Evolutionary conservation across 441 rosid species (phyloP).

Genomic region (Biscutella laevigata): DNA sequence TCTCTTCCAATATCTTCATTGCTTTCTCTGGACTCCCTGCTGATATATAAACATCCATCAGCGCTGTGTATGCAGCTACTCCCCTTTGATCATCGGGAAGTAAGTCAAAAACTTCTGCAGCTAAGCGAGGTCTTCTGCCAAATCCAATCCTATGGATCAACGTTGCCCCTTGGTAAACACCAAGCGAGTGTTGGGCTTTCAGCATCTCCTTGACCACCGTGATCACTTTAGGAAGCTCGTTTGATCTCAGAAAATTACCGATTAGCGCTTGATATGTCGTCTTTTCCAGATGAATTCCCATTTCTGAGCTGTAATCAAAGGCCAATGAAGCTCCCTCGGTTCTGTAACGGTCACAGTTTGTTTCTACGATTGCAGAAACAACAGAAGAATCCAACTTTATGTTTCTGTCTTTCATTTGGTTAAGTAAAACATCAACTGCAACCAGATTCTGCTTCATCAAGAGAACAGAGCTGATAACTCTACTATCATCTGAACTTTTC

Average conservation of each 20-base stretch:
- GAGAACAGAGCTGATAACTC: slow-evolving; percentile 37
- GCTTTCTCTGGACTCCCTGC: slow-evolving; percentile 70
- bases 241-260: slow-evolving; percentile 45
- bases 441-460: slow-evolving; percentile 55
- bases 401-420: slow-evolving; percentile 31
- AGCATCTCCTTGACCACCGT: slow-evolving; percentile 47
- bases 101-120: slow-evolving; percentile 49
- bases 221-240: slow-evolving; percentile 33
- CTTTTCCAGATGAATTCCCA: slow-evolving; percentile 43
- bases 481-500: slow-evolving; percentile 23
- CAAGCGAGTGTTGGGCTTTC: slow-evolving; percentile 45
- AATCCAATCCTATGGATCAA: slow-evolving; percentile 56
- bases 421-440: slow-evolving; percentile 47
- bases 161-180: slow-evolving; percentile 50
- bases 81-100: slow-evolving; percentile 53
- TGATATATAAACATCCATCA: slow-evolving; percentile 54
- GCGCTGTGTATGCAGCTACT: slow-evolving; percentile 61
- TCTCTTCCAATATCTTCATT: slow-evolving; percentile 43
- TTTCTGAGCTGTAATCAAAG: slow-evolving; percentile 42
- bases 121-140: slow-evolving; percentile 60
- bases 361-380: slow-evolving; percentile 44
- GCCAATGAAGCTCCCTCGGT: slow-evolving; percentile 53
- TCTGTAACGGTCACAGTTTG: slow-evolving; percentile 35
- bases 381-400: slow-evolving; percentile 34
- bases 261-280: slow-evolving; percentile 46